These are phyloP conservation scores for Beauveria caledonica DNA, from an alignment of 2,329 filamentous ascomycete genomes.

Conservation along the genomic window DNA sequence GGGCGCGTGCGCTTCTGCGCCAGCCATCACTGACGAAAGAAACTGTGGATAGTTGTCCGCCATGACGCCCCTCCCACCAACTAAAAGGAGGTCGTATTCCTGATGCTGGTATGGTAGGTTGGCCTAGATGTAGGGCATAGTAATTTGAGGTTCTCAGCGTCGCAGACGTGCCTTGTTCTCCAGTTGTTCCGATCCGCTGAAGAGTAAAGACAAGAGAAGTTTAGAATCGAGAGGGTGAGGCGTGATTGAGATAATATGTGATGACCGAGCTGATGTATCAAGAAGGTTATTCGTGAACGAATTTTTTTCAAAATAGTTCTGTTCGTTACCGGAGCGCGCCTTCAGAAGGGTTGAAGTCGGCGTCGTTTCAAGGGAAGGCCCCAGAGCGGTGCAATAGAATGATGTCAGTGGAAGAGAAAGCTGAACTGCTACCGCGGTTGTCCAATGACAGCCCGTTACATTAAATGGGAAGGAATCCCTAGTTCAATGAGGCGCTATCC, in stretches of 20 bases:
- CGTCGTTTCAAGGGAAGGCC: neutral
- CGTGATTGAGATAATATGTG: no score
- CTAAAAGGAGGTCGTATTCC: neutral
- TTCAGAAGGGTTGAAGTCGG: neutral
- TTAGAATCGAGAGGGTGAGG: neutral
- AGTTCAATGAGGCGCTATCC: neutral
- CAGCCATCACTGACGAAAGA: constrained; percentile 45
- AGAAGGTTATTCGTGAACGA: neutral
- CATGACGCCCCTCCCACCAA: constrained; percentile 28
- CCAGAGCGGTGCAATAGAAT: neutral
- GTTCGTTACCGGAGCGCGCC: neutral
- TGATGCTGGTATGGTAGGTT: neutral
- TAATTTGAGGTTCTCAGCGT: neutral
- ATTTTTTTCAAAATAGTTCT: neutral
- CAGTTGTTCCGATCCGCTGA: neutral
- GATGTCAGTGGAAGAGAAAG: neutral
- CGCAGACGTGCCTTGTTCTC: neutral
- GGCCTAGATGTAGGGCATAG: neutral
- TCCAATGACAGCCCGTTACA: neutral
- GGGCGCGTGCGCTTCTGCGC: constrained; percentile 30
- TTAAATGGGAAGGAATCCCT: no score
- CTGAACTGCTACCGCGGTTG: neutral
- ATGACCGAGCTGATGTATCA: neutral
- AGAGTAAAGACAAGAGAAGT: neutral
- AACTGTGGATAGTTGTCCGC: constrained; percentile 50